Base-by-base conservation (phyloP, 306 rosid species). In the Dryas drummondii region DNA sequence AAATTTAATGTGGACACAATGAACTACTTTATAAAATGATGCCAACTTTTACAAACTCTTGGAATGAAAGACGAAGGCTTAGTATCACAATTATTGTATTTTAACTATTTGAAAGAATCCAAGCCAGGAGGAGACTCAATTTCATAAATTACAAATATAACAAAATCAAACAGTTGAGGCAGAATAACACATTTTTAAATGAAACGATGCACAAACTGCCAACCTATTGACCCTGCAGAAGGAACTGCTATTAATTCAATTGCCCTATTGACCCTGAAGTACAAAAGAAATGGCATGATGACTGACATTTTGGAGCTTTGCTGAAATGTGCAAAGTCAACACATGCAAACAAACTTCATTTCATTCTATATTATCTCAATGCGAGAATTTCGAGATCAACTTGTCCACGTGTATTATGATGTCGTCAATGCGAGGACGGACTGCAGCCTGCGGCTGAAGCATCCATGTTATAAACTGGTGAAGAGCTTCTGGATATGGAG, bases 401-500 rank as follows among this genome's bases (percentile, higher is more conserved):
- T 96, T 96, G 81, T 96, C 99, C 14, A 96, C 97, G 37, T 96
- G 99, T 75, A 96, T 90, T 32, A 90, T 40, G 78, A 96, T 96
- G 77, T 96, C 99, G 14, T 90, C 91, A 54, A 96, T 96, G 69
- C 82, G 84, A 14, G 99, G 99, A 70, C 99, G 89, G 61, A 96
- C 88, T 17, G 93, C 79, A 58, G 90, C 87, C 78, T 89, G 97
- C 19, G 99, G 94, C 77, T 92, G 99, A 89, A 96, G 98, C 99
- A 96, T 92, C 99, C 99, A 96, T 61, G 94, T 87, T 52, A 96
- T 96, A 19, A 96, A 94, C 88, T 90, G 92, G 81, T 84, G 97
- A 75, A 96, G 91, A 27, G 98, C 98, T 4, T 96, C 99, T 27
- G 97, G 98, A 81, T 92, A 96, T 59, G 92, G 82, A 56, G 93